phyloP scores from a whole-genome alignment of 2,329 filamentous ascomycete species.

The Epicoccum nigrum region DNA sequence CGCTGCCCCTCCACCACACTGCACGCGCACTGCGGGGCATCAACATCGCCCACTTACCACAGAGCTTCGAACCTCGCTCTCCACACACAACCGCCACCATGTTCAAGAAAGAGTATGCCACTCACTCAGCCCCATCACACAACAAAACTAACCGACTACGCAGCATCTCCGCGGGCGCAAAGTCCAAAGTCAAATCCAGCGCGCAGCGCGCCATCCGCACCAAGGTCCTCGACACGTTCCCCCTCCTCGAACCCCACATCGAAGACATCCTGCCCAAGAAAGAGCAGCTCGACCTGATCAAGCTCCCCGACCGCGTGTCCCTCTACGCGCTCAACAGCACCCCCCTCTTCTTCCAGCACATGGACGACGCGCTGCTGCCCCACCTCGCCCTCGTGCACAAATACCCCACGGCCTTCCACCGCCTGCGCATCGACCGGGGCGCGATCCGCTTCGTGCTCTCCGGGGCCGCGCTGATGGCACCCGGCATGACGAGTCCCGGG shows the following conservation, averaged over 20 bases:
- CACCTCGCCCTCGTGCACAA: constrained; percentile 89
- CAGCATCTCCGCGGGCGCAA: constrained; percentile 77
- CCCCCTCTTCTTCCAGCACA: constrained; percentile 91
- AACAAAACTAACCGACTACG: constrained; percentile 2
- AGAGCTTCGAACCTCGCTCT: background rate
- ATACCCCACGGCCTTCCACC: constrained; percentile 83
- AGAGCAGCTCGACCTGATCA: constrained; percentile 84
- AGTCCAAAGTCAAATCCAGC: constrained; percentile 97
- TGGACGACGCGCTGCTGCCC: constrained; percentile 77
- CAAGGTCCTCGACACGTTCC: constrained; percentile 83
- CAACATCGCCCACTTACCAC: constrained; percentile 9
- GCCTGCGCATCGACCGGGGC: constrained; percentile 88
- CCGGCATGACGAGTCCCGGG: constrained; percentile 83
- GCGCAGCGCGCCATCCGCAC: constrained; percentile 85
- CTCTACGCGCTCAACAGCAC: constrained; percentile 81
- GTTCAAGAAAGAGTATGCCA: constrained; percentile 47
- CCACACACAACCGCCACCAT: constrained; percentile 27
- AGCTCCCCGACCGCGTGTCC: constrained; percentile 88
- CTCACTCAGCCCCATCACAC: background rate
- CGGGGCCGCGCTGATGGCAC: constrained; percentile 94
- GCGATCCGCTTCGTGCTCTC: constrained; percentile 96
- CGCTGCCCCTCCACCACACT: constrained; percentile 10
- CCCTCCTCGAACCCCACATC: constrained; percentile 82
- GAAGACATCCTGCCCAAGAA: constrained; percentile 97
- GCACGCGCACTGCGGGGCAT: constrained; percentile 14